Conservation (phyloP, 2,329 filamentous ascomycete species). For the Trichoderma endophyticum region DNA sequence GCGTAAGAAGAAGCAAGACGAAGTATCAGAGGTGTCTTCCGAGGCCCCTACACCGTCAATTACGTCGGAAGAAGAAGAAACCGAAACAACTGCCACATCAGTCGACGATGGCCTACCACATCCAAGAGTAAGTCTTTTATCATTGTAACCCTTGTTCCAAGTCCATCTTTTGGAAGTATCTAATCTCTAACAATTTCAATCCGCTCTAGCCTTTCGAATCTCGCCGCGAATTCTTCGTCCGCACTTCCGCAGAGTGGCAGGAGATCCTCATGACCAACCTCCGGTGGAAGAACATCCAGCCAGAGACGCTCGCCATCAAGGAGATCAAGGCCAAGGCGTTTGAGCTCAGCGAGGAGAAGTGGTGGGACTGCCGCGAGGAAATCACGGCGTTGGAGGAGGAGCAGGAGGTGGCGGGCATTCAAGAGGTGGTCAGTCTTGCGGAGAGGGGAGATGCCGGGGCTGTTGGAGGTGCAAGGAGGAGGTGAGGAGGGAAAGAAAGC, state of each 20-base stretch:
- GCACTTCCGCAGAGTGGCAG: slow-evolving; percentile 89
- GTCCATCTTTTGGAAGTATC: neutral
- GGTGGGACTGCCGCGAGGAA: slow-evolving; percentile 98
- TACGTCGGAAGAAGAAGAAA: slow-evolving; percentile 44
- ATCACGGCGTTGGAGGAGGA: slow-evolving; percentile 89
- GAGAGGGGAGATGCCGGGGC: slow-evolving; percentile 61
- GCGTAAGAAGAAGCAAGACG: slow-evolving; percentile 54
- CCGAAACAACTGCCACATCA: slow-evolving; percentile 47
- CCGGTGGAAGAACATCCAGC: slow-evolving; percentile 63
- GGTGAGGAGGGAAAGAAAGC: slow-evolving; percentile 20
- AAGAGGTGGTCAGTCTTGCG: slow-evolving; percentile 84
- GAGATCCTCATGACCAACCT: slow-evolving; percentile 75
- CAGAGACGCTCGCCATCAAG: slow-evolving; percentile 72
- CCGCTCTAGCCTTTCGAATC: slow-evolving; percentile 74
- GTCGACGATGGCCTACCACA: slow-evolving; percentile 76
- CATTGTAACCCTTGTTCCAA: neutral
- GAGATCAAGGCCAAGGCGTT: slow-evolving; percentile 92
- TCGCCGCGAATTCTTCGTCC: slow-evolving; percentile 84
- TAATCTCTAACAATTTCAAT: neutral
- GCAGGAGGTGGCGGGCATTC: slow-evolving; percentile 91
- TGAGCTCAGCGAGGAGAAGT: slow-evolving; percentile 88
- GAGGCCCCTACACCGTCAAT: slow-evolving; percentile 31
- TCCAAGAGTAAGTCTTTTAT: slow-evolving; percentile 46
- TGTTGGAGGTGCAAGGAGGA: slow-evolving; percentile 33
- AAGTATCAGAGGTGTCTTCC: slow-evolving; percentile 38